Evolutionary conservation across 169 alveolate species (phyloP), one percentile per base, ranked within the genome.

Genomic region (Plasmodium fragile): DNA sequence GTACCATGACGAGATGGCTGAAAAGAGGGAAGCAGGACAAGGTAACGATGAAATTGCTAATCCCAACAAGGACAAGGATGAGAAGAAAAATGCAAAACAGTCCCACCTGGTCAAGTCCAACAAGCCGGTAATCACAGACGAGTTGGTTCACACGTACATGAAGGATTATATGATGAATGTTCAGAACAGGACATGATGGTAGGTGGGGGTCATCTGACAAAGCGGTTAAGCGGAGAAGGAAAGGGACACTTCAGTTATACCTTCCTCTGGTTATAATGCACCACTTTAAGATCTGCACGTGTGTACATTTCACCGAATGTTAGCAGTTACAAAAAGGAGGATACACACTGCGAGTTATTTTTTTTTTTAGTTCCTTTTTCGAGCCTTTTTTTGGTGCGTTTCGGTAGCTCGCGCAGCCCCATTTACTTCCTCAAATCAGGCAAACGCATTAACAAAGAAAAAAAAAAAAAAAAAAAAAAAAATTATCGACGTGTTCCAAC

Each of bases 121-220:
- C 41, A 59, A 73, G 43, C 10, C 85, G 22, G 22, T 75, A 85
- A 75, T 75, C 69, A 85, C 85, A 8, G 85, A 73, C n/a, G 93
- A 85, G 45, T 55, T 75, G 11, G 93, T 32, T 30, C 93, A 85
- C 45, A 85, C 71, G 2, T 85, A 85, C 45, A 85, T 85, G 84
- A 79, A 85, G 69, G 87, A 85, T 85, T 85, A 85, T 75, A 85
- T 85, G 93, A 75, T 75, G 65, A 85, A 72, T 73, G 81, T 73
- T 16, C 85, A 75, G 69, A 85, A 73, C 70, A 71, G 59, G 16
- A 32, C 32, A 32, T 43, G 69, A 83, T 32, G 41, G 71, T 10
- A 55, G 22, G 32, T 39, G 70, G 32, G 25, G 59, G 22, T n/a
- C 36, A 22, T 11, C 30, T 65, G 75, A 65, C 36, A 1, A 7